Evolutionary conservation across 2,329 filamentous ascomycete species (phyloP).

Genomic region (Trichoderma koningii): DNA sequence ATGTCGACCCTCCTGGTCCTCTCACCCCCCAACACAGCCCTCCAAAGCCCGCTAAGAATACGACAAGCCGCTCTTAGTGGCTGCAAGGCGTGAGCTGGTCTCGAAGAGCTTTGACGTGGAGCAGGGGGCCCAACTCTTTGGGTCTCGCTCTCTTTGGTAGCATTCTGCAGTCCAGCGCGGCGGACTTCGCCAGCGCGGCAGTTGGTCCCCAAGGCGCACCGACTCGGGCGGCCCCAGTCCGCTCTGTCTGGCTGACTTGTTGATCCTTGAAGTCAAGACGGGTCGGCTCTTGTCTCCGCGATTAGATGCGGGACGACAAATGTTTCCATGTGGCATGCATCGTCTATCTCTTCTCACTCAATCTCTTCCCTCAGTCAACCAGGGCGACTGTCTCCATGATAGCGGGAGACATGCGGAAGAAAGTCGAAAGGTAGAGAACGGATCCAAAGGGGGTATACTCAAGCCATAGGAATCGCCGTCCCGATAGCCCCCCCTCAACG

Average conservation of each 20-base stretch:
- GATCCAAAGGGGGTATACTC: too few relatives aligned
- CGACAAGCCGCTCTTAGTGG: neutral
- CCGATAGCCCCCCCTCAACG: too few relatives aligned
- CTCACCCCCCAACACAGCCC: neutral
- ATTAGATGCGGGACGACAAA: neutral
- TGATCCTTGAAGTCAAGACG: neutral
- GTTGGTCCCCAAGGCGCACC: neutral
- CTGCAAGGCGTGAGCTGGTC: neutral
- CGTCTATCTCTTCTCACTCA: too few relatives aligned
- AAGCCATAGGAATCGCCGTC: too few relatives aligned
- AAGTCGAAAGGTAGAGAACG: too few relatives aligned
- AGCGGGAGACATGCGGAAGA: too few relatives aligned
- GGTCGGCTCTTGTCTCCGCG: neutral
- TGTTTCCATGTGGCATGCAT: too few relatives aligned
- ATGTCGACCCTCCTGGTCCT: neutral
- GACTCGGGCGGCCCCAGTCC: neutral
- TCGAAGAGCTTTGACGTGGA: neutral
- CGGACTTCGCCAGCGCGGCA: neutral
- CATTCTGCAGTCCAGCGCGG: too few relatives aligned
- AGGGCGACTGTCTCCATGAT: too few relatives aligned
- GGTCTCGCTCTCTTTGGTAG: neutral
- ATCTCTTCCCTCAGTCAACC: too few relatives aligned
- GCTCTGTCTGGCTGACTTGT: conserved; percentile 4
- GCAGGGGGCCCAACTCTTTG: conserved; percentile 3
- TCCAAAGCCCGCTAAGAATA: conserved; percentile 16